Percentiles rank a stretch among this genome's conserved stretches.
phyloP scores from a whole-genome alignment of 2,329 filamentous ascomycete genomes.

The Bertia moriformis region DNA sequence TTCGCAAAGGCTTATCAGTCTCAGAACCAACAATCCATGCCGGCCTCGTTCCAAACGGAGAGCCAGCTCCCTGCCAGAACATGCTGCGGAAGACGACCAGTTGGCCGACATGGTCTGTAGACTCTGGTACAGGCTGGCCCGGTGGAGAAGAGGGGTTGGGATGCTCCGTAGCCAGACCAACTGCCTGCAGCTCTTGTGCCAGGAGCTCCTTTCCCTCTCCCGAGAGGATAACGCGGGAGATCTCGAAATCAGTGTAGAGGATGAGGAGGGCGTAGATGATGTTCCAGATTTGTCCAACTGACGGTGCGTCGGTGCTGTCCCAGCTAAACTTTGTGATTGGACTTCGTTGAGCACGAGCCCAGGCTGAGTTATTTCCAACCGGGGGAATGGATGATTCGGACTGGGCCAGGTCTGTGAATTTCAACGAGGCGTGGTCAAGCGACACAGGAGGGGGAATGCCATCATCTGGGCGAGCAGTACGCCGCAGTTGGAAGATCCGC shows the following conservation, averaged over 20 bases:
- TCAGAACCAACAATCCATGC: conserved; percentile 6
- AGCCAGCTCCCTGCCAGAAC: conserved; percentile 6
- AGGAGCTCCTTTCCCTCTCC: neutral
- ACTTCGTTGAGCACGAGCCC: neutral
- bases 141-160: neutral
- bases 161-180: neutral
- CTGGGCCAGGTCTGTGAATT: neutral
- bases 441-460: neutral
- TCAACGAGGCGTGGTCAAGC: neutral
- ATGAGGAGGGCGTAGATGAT: neutral
- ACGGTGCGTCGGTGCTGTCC: neutral
- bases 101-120: neutral
- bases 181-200: neutral
- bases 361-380: neutral
- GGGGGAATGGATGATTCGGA: neutral
- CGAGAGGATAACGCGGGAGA: neutral
- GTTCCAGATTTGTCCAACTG: neutral
- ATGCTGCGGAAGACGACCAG: conserved; percentile 4
- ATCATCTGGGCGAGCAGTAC: neutral
- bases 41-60: conserved; percentile 4
- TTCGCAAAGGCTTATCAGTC: conserved; percentile 3
- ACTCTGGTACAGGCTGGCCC: neutral
- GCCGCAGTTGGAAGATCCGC: neutral
- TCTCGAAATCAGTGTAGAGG: neutral
- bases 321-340: neutral